Evolutionary conservation across 2,329 filamentous ascomycete genomes (phyloP), one percentile per base, ranked within the genome.

Genomic region (Aspergillus sp.): DNA sequence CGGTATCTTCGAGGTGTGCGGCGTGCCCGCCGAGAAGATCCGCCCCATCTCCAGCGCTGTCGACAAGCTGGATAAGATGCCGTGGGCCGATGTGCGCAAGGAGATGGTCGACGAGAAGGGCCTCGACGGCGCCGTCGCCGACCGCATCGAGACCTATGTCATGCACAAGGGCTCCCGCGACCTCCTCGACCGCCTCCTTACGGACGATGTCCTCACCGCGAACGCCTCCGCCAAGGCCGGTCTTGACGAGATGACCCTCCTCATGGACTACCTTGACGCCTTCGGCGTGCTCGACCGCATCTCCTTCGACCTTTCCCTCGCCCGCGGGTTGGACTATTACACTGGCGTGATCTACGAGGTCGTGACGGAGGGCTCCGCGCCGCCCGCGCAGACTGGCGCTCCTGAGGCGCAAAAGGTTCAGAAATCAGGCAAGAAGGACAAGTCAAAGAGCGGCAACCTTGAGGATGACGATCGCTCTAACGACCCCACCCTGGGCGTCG

Each of bases 61-160:
- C 44, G 93, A 97, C 77, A 97, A 97, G 78, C 79, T 97, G 50
- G 93, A 96, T 74, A 97, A 97, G 77, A 78, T 87, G 66, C 88
- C 91, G 1, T 96, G 92, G 93, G 82, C 82, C 30, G 91, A 95
- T 58, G 93, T 96, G 49, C 85, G 87, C 70, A 88, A 88, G 71
- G 92, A 96, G 71, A 96, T 96, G 92, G 87, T 89, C 0, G 89
- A 93, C 60, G 89, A 95, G 59, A 96, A 96, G 77, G 91, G 90
- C 0, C 79, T 97, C 1, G 82, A 84, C 40, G 77, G 79, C 20
- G 85, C 83, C 13, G 83, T 93, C 26, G 93, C 93, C 44, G 91
- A 96, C 74, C 87, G 84, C 65, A 95, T 96, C 63, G 90, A 91
- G 63, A 83, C 86, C 65, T 96, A 87, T 71, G 90, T 93, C n/a